A percentile compares a stretch with the other conserved stretches of the same genome.
These are phyloP conservation scores for Capsicum chinense DNA, from an alignment of 257 asterid species.

Conservation along the genomic window DNA sequence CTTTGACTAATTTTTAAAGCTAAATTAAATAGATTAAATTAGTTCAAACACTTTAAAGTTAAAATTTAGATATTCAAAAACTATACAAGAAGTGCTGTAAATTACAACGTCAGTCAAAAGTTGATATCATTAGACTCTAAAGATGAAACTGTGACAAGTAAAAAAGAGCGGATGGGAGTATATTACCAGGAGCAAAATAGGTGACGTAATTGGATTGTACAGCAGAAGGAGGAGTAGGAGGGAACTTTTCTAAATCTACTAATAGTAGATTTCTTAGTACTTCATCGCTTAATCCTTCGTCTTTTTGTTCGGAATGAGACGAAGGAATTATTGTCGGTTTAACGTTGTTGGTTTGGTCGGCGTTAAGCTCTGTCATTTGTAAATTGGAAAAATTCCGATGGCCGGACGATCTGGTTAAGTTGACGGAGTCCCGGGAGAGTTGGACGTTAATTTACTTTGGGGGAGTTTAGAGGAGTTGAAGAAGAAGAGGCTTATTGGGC, in stretches of 20 bases:
- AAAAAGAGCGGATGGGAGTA: too few species aligned
- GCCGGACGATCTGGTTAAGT: not conserved
- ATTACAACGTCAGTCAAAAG: too few species aligned
- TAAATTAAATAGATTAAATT: too few species aligned
- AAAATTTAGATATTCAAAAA: too few species aligned
- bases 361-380: constrained; percentile 32
- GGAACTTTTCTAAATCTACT: constrained; percentile 68
- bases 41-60: too few species aligned
- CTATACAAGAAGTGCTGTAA: too few species aligned
- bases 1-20: too few species aligned
- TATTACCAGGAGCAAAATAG: constrained; percentile 69
- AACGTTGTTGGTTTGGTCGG: not conserved
- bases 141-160: too few species aligned
- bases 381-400: not conserved
- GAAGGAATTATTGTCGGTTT: constrained; percentile 34
- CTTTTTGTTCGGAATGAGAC: constrained; percentile 29
- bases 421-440: not conserved
- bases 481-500: not conserved
- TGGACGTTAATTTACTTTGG: constrained; percentile 23
- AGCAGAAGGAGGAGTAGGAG: constrained; percentile 69
- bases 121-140: too few species aligned
- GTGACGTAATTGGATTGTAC: constrained; percentile 70
- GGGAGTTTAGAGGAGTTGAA: constrained; percentile 7
- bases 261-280: constrained; percentile 65
- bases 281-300: constrained; percentile 41